Evolutionary conservation across 495 filamentous ascomycete species (phyloP).

Genomic region (Alectoria sarmentosa): DNA sequence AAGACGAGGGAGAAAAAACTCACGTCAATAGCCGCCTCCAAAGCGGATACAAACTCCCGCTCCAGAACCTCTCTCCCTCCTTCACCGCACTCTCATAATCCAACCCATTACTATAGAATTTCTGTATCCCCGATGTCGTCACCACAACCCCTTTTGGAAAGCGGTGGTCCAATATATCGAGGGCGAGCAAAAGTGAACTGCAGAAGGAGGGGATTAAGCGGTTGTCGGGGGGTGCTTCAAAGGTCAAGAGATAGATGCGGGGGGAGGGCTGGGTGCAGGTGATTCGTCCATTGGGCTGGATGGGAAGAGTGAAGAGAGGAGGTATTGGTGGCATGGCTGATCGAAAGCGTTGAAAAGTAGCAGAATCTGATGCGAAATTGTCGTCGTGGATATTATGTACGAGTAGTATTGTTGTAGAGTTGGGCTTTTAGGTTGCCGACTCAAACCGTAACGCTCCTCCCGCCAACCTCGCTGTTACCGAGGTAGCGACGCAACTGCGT

Average conservation of each 20-base stretch:
- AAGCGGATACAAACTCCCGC: conserved; percentile 49
- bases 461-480: no score
- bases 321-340: conserved; percentile 26
- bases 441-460: no score
- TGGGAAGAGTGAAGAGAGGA: conserved; percentile 40
- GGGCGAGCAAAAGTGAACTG: conserved; percentile 55
- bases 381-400: neutral
- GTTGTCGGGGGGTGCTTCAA: conserved; percentile 65
- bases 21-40: conserved; percentile 56
- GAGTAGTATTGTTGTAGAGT: no score
- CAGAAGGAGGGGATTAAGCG: conserved; percentile 62
- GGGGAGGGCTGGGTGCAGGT: conserved; percentile 48
- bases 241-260: conserved; percentile 64
- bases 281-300: conserved; percentile 41
- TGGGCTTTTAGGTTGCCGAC: no score
- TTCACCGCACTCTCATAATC: conserved; percentile 52
- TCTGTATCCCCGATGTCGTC: conserved; percentile 64
- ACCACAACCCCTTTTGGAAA: conserved; percentile 63
- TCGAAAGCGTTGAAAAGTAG: neutral
- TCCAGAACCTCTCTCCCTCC: conserved; percentile 44
- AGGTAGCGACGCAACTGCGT: no score
- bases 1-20: no score
- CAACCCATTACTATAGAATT: conserved; percentile 79
- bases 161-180: conserved; percentile 64
- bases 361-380: no score